phyloP scores from a whole-genome alignment of 2,329 filamentous ascomycete species.

The Boeremia exigua region DNA sequence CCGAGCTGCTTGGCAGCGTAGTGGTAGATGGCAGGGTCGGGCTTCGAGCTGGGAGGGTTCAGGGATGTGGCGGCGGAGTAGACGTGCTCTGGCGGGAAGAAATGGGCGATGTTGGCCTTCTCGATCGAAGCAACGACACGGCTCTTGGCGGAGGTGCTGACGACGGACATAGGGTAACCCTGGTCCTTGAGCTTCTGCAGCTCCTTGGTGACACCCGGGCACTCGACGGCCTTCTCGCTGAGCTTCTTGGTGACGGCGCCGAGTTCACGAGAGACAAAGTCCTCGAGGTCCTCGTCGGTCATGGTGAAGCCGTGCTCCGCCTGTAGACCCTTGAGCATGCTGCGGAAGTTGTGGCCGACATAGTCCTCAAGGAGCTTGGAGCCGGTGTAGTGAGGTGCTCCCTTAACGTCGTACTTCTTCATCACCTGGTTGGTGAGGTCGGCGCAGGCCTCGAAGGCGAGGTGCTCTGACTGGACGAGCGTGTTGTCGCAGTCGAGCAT shows the following conservation, averaged over 20 bases:
- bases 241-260: conserved; percentile 85
- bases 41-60: conserved; percentile 82
- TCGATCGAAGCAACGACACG: conserved; percentile 79
- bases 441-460: conserved; percentile 90
- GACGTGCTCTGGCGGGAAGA: conserved; percentile 75
- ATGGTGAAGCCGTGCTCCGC: conserved; percentile 77
- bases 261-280: conserved; percentile 78
- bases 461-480: conserved; percentile 86
- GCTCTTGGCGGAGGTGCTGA: conserved; percentile 79
- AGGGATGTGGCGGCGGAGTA: conserved; percentile 85
- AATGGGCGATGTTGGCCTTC: conserved; percentile 80
- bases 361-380: conserved; percentile 82
- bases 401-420: conserved; percentile 66
- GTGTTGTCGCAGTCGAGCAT: conserved; percentile 78
- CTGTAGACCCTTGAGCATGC: conserved; percentile 82
- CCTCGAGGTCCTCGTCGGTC: conserved; percentile 69
- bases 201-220: conserved; percentile 70
- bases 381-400: conserved; percentile 76
- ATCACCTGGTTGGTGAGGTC: conserved; percentile 88
- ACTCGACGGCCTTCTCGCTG: conserved; percentile 69
- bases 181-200: conserved; percentile 69
- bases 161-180: conserved; percentile 78
- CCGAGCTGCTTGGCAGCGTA: conserved; percentile 76
- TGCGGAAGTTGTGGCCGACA: conserved; percentile 92
- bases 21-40: conserved; percentile 87